Base-by-base conservation (phyloP, 2,329 filamentous ascomycete genomes). In the Penicillium sp. region DNA sequence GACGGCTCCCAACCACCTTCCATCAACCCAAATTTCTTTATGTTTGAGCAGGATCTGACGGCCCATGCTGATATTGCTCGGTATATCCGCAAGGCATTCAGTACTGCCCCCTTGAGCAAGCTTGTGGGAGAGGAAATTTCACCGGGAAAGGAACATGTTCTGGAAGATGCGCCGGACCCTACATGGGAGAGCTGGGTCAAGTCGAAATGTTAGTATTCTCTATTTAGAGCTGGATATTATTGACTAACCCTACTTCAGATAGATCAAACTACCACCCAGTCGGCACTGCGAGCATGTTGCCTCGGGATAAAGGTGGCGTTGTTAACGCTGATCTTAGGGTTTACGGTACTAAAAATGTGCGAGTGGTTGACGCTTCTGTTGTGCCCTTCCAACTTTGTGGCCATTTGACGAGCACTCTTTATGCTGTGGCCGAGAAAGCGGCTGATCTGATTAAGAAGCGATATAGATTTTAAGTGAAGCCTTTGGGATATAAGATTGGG, bases 291-390 rank as follows among this genome's bases (percentile, higher is more conserved):
- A 66, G 70, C 25, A 74, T 74, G 70, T 54, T 71, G 47, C 70
- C 70, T 19, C 57, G 63, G 19, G 58, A 64, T 1, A 61, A 60
- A 25, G 69, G 71, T 36, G 71, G 74, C 16, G 73, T 76, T 9
- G 68, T 74, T 4, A 57, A 63, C 41, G 38, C 60, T 5, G 57
- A 60, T 1, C 61, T 74, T 25, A 62, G 57, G 11, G 71, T 73
- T 10, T 70, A 73, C 57, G 69, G 71, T 8, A 73, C 71, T 1
- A 61, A 54, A 30, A 74, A 74, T 54, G 61, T 73, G 5, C 62
- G 70, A 4, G 69, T 74, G 1, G 57, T 71, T 5, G 71, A 73
- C 57, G 71, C 71, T 26, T 73, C 69, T 49, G 59, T 70, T 28
- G 49, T 69, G 22, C 70, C 69, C 1, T 65, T 68, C 41, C 66